A percentile compares a stretch with the other conserved stretches of the same genome.
phyloP scores from a whole-genome alignment of 2,329 filamentous ascomycete species.

The Beauveria sp. region DNA sequence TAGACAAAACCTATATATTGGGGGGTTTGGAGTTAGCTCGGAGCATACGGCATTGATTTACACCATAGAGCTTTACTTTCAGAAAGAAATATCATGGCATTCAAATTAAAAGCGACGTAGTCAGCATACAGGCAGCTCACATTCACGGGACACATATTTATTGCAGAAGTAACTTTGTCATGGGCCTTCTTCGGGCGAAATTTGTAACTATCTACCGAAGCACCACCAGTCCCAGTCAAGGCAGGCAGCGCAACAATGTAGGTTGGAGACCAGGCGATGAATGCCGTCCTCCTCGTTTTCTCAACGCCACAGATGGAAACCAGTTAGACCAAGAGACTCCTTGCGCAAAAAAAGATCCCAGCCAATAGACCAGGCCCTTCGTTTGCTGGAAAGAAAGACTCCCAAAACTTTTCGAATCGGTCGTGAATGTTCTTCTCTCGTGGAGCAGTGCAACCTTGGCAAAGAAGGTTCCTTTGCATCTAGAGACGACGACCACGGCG shows the following conservation, averaged over 20 bases:
- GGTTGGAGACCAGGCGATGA: constrained; percentile 56
- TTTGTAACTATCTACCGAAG: constrained; percentile 33
- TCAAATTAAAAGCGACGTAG: constrained; percentile 4
- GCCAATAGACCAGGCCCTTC: constrained; percentile 1
- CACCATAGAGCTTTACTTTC: background rate
- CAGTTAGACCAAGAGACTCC: constrained; percentile 33
- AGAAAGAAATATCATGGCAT: background rate
- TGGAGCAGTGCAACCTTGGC: constrained; percentile 1
- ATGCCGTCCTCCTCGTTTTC: constrained; percentile 67
- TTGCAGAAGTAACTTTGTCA: constrained; percentile 30
- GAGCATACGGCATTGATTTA: background rate
- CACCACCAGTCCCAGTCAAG: constrained; percentile 20
- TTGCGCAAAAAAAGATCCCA: constrained; percentile 17
- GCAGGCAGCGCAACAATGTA: constrained; percentile 38
- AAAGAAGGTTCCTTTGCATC: background rate
- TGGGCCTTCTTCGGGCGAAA: constrained; percentile 36
- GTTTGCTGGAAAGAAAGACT: background rate
- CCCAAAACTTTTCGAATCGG: background rate
- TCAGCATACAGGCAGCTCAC: constrained; percentile 8
- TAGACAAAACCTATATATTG: background rate
- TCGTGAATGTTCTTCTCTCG: background rate
- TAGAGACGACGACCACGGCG: constrained; percentile 99
- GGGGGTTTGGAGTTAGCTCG: background rate
- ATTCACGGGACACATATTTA: constrained; percentile 11
- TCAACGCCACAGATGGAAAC: constrained; percentile 55